Percentiles rank a stretch among this genome's conserved stretches.
phyloP scores from a whole-genome alignment of 2,329 filamentous ascomycete species.

The Amylocarpus encephaloides region DNA sequence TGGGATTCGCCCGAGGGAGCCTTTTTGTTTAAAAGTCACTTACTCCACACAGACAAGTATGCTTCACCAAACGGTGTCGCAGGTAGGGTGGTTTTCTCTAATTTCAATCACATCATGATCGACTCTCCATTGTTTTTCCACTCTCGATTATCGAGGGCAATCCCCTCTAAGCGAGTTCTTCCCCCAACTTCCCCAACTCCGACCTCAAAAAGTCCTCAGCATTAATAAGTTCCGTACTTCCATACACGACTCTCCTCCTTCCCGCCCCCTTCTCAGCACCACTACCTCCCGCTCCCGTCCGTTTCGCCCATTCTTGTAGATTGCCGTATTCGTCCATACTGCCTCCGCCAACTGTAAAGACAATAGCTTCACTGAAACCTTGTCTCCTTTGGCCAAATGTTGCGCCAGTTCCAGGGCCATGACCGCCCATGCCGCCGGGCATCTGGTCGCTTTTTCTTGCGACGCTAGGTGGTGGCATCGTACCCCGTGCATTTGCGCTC shows the following conservation, averaged over 20 bases:
- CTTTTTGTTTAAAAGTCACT: no score
- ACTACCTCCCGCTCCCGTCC: constrained; percentile 50
- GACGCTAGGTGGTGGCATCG: constrained; percentile 72
- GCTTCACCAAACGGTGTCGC: no score
- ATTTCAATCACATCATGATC: no score
- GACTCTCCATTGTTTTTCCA: not conserved
- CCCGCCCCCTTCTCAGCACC: constrained; percentile 48
- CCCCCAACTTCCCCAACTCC: constrained; percentile 57
- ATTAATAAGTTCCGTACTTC: constrained; percentile 78
- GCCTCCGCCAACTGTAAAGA: constrained; percentile 92
- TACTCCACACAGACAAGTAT: no score
- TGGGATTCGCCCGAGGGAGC: no score
- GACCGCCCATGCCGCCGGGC: constrained; percentile 41
- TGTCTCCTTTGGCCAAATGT: constrained; percentile 88
- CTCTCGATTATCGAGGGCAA: not conserved
- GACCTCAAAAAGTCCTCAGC: constrained; percentile 59
- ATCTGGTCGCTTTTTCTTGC: constrained; percentile 40
- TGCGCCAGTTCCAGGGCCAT: constrained; percentile 59
- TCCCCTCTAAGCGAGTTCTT: constrained; percentile 35
- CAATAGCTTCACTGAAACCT: constrained; percentile 82
- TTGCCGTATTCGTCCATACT: constrained; percentile 99
- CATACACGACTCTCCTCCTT: constrained; percentile 83
- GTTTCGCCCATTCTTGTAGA: constrained; percentile 87
- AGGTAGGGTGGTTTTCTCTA: no score
- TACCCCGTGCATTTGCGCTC: constrained; percentile 86